phyloP scores from a whole-genome alignment of 345 rosid genomes.

The Citrus trifoliata region DNA sequence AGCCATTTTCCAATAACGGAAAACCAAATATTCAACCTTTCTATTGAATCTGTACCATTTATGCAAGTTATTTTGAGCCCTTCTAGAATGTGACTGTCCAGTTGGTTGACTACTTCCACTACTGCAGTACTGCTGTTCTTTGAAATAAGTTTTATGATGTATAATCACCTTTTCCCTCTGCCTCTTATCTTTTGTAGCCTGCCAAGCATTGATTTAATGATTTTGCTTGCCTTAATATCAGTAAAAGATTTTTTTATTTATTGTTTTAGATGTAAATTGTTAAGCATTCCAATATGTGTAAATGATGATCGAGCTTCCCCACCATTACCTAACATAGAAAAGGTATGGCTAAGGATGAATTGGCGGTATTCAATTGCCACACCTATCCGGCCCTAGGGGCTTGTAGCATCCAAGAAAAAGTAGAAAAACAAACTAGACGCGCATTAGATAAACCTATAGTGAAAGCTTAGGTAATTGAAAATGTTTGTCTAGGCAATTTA shows the following conservation, averaged over 20 bases:
- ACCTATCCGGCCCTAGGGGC: slow-evolving; percentile 9
- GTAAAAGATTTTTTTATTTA: not conserved
- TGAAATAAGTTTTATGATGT: not conserved
- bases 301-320: slow-evolving; percentile 27
- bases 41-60: not conserved
- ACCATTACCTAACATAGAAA: slow-evolving; percentile 26
- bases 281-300: not conserved
- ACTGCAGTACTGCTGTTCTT: not conserved
- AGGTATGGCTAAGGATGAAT: slow-evolving; percentile 15
- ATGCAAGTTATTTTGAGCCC: not conserved
- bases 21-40: not conserved
- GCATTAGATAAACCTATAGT: not conserved
- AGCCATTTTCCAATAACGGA: slow-evolving; percentile 32
- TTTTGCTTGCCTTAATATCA: not conserved
- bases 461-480: not conserved
- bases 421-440: not conserved
- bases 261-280: not conserved
- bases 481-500: not conserved
- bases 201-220: not conserved
- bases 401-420: slow-evolving; percentile 41
- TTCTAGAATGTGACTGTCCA: not conserved
- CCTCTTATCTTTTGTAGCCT: not conserved
- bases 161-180: not conserved
- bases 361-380: slow-evolving; percentile 15
- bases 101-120: not conserved